Base-by-base conservation (phyloP, 345 rosid species). In the Salix dunnii region DNA sequence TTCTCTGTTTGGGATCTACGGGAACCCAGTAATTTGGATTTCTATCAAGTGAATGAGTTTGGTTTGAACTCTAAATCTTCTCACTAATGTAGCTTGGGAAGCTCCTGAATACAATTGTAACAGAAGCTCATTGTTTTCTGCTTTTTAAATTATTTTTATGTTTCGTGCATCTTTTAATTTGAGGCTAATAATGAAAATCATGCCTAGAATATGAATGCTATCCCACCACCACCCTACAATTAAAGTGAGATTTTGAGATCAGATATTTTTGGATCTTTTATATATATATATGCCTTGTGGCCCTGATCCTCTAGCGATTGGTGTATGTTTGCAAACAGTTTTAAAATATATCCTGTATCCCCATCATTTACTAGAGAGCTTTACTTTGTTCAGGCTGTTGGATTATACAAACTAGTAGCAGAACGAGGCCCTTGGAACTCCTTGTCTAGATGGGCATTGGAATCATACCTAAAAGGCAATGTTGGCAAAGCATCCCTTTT, bases 381-480 rank as follows among this genome's bases (percentile, higher is more conserved):
- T 64, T 63, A 27, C 80, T 65, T 77, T 77, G 27, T 83, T 82
- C 89, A 96, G 99, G 98, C 99, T 35, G 90, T 97, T 84, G 84
- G 91, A 14, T 83, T 94, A 76, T 96, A 90, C 88, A 96, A 96
- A 86, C 77, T 94, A 81, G 99, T 96, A 75, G 98, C 98, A 18
- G 99, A 96, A 84, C 85, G 97, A 48, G 99, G 99, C 76, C 99
- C 99, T 1, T 96, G 99, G 99, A 92, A 90, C 83, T 90, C 98
- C 77, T 86, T 92, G 81, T 96, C 99, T 65, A 94, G 99, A 76
- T 96, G 98, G 99, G 99, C 97, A 6, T 88, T 96, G 35, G 98
- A 96, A 80, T 89, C 99, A 72, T 96, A 96, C 82, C 74, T 94
- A 51, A 94, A 94, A 87, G 99, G 97, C 68, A 96, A 96, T 70